Evolutionary conservation across 2,329 filamentous ascomycete species (phyloP), one percentile per base, ranked within the genome.

Genomic region (Pseudogymnoascus sp.): DNA sequence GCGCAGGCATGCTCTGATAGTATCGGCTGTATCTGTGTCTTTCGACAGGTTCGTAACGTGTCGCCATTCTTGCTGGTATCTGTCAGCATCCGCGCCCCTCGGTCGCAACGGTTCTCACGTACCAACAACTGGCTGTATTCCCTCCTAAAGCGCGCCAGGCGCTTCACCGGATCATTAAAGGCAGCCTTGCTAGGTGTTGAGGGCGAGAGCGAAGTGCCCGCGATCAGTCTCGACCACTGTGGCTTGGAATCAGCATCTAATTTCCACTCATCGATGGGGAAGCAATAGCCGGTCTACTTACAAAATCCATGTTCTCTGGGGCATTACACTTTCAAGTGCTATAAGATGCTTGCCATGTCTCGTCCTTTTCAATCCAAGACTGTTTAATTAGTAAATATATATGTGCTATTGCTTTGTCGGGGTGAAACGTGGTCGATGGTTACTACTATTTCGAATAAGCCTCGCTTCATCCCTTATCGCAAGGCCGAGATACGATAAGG

Each of bases 191-290:
- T 81, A 69, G 83, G 79, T 68, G 79, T 79, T 69, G 82, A 77
- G 14, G 71, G 66, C 69, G 82, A 82, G 69, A 88, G 78, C 72
- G 84, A 79, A 67, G 81, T 82, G 69, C 82, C 83, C 73, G 84
- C 85, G 78, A 88, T 78, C 76, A 88, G 79, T 76, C 85, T 84
- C 78, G 84, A 84, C 85, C 85, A 89, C 85, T 88, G 69, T 31
- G 64, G 63, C n/a, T 6, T 56, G 26, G 50, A 56, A 56, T 56
- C 50, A 56, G 50, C 50, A 33, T 56, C 50, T 56, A 56, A 56
- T 56, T 56, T 56, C 50, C 50, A 56, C 26, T 19, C 26, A 33
- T 33, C 4, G 12, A 56, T 56, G 28, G 26, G 11, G 28, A 12
- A 19, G n/a, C 26, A 4, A 7, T 19, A 19, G n/a, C n/a, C 6